phyloP scores from a whole-genome alignment of 139 green algal species.

The Asterochloris sp. region DNA sequence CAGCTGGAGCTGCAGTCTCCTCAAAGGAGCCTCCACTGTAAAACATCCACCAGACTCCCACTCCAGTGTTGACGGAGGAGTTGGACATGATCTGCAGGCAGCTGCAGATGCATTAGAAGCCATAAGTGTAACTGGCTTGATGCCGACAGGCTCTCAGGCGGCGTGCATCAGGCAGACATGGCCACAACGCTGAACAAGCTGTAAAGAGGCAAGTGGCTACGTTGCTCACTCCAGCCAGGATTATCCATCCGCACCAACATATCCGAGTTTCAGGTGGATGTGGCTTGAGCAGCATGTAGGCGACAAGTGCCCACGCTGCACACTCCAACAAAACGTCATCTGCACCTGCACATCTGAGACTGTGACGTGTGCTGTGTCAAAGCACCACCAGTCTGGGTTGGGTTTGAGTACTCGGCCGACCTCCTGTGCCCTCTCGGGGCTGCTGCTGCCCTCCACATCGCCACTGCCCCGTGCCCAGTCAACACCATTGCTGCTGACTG shows the following conservation, averaged over 20 bases:
- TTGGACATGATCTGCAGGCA: constrained; percentile 37
- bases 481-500: constrained; percentile 67
- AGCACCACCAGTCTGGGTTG: constrained; percentile 87
- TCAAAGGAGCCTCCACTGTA: constrained; percentile 81
- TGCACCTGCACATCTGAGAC: constrained; percentile 86
- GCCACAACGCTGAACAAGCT: too few species aligned
- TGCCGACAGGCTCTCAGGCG: too few species aligned
- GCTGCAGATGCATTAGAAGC: too few species aligned
- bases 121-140: too few species aligned
- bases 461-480: constrained; percentile 54
- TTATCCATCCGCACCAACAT: too few species aligned
- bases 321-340: not conserved
- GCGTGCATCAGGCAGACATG: too few species aligned
- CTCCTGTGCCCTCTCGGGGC: not conserved
- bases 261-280: too few species aligned
- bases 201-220: too few species aligned
- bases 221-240: too few species aligned
- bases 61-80: constrained; percentile 43
- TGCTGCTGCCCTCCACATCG: constrained; percentile 38
- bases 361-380: constrained; percentile 80
- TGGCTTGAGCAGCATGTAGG: too few species aligned
- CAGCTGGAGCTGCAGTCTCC: constrained; percentile 33
- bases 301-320: too few species aligned
- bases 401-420: constrained; percentile 38
- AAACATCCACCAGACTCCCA: constrained; percentile 98